Conservation (phyloP, 1,284 basidiomycete genomes). For the Boletus chippewaensis region DNA sequence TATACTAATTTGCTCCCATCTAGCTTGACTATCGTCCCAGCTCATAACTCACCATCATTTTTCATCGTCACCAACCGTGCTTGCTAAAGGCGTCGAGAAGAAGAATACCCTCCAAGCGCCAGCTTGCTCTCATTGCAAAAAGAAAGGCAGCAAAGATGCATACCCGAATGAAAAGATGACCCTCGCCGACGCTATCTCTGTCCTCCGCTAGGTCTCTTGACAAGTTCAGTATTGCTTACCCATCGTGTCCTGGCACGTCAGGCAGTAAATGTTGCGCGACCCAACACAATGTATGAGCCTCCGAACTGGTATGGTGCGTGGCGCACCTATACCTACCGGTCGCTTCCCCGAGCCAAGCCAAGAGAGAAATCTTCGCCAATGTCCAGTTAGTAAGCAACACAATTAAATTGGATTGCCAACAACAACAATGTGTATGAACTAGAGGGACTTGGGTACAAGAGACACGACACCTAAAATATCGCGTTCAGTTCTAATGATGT, state of each 20-base stretch:
- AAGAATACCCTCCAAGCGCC: slow-evolving; percentile 56
- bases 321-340: slow-evolving; percentile 56
- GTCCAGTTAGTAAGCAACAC: no score
- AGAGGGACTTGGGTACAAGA: no score
- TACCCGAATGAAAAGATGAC: slow-evolving; percentile 46
- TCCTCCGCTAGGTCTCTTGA: slow-evolving; percentile 49
- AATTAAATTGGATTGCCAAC: no score
- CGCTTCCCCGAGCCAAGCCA: no score
- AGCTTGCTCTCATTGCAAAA: slow-evolving; percentile 46
- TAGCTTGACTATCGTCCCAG: neutral
- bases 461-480: no score
- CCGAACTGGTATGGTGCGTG: slow-evolving; percentile 68
- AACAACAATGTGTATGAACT: no score
- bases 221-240: slow-evolving; percentile 3
- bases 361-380: no score
- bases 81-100: slow-evolving; percentile 43
- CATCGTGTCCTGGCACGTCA: slow-evolving; percentile 26
- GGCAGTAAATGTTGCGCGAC: slow-evolving; percentile 71
- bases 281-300: slow-evolving; percentile 78
- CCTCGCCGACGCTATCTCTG: slow-evolving; percentile 55
- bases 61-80: slow-evolving; percentile 40
- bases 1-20: neutral
- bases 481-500: no score
- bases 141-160: slow-evolving; percentile 38
- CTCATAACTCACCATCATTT: slow-evolving; percentile 36